Percentiles rank a stretch among this genome's conserved stretches.
These are phyloP conservation scores for Amanita subjunquillea DNA, from an alignment of 768 basidiomycete genomes.

Conservation along the genomic window DNA sequence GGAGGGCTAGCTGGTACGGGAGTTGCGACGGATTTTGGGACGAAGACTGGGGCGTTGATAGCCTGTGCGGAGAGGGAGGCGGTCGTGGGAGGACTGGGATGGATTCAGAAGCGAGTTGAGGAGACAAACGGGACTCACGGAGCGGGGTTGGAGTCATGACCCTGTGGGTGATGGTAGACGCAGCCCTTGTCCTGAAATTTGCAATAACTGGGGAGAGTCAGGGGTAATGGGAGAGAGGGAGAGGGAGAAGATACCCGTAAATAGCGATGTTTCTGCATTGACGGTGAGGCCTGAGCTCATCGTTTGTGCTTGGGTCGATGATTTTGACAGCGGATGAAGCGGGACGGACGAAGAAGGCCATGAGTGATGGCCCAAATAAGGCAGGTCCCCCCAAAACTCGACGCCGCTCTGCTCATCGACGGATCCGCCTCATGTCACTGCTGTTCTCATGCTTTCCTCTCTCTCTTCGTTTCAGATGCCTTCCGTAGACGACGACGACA, in stretches of 20 bases:
- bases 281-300: slow-evolving; percentile 32
- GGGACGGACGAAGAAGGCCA: slow-evolving; percentile 66
- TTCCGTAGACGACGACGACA: slow-evolving; percentile 55
- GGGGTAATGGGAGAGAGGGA: not conserved
- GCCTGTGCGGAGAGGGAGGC: slow-evolving; percentile 45
- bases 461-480: not conserved
- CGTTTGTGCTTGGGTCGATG: slow-evolving; percentile 33
- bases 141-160: slow-evolving; percentile 10
- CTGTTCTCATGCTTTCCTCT: not conserved
- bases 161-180: slow-evolving; percentile 71
- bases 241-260: slow-evolving; percentile 53
- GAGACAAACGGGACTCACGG: slow-evolving; percentile 20
- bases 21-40: slow-evolving; percentile 45
- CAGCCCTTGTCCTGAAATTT: slow-evolving; percentile 84
- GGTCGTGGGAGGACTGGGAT: slow-evolving; percentile 20
- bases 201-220: slow-evolving; percentile 47
- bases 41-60: slow-evolving; percentile 77
- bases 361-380: slow-evolving; percentile 13
- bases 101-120: slow-evolving; percentile 2
- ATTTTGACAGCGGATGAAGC: slow-evolving; percentile 63
- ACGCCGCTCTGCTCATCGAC: not conserved
- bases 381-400: no score
- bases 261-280: slow-evolving; percentile 90
- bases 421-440: not conserved
- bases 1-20: slow-evolving; percentile 20